phyloP scores from a whole-genome alignment of 164 flowering plant genomes.

The Umbilicus rupestris region DNA sequence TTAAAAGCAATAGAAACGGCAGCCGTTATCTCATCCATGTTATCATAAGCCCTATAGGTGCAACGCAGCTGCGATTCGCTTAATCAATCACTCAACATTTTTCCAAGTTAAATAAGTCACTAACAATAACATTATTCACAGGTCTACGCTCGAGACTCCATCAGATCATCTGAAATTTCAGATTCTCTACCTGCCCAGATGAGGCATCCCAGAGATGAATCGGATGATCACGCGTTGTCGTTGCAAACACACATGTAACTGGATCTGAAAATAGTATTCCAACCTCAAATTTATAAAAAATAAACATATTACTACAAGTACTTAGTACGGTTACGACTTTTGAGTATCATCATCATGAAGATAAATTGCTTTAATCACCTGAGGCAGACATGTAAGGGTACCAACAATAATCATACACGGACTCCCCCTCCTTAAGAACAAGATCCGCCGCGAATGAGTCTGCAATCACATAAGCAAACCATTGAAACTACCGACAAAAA shows the following conservation, averaged over 20 bases:
- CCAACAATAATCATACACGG: conserved; percentile 95
- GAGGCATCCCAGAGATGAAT: conserved; percentile 96
- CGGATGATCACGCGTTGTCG: conserved; percentile 91
- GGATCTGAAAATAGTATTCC: conserved; percentile 47
- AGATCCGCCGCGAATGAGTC: conserved; percentile 70
- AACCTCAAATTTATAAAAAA: conserved; percentile 2
- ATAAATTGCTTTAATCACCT: conserved; percentile 30
- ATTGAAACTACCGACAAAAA: not conserved
- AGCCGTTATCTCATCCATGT: conserved; percentile 93
- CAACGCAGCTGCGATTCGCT: conserved; percentile 68
- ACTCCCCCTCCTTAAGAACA: conserved; percentile 69
- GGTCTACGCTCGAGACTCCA: not conserved
- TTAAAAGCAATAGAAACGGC: conserved; percentile 85
- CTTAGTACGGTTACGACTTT: no score
- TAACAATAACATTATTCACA: not conserved
- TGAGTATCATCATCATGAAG: not conserved
- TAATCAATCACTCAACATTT: not conserved
- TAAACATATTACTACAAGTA: not conserved
- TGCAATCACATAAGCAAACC: conserved; percentile 18
- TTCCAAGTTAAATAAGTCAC: not conserved
- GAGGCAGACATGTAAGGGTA: conserved; percentile 90
- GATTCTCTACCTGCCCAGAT: conserved; percentile 59
- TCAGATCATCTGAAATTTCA: not conserved
- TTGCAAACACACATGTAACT: conserved; percentile 76
- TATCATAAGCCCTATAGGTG: conserved; percentile 92